Percentiles rank a stretch among this genome's conserved stretches.
Conservation (phyloP, 352 stramenopile genomes). For the Globisporangium iwayamae region DNA sequence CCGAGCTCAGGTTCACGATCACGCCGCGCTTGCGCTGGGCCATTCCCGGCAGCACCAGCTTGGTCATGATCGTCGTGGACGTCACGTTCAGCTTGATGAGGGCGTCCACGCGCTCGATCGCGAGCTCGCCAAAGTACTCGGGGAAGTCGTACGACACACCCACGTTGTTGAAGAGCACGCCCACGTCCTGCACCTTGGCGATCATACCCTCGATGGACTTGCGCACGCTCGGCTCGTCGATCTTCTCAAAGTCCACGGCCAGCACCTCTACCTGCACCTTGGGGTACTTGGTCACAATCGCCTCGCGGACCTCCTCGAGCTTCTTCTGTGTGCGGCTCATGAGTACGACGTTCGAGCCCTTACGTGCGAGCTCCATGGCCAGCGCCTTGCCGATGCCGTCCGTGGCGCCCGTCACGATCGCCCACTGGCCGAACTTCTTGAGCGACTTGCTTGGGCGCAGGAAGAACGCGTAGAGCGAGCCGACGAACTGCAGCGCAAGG, state of each 20-base stretch:
- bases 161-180: slow-evolving; percentile 99
- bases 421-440: slow-evolving; percentile 96
- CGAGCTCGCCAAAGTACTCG: slow-evolving; percentile 97
- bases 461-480: slow-evolving; percentile 83
- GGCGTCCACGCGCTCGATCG: slow-evolving; percentile 89
- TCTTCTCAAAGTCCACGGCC: slow-evolving; percentile 94
- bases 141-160: slow-evolving; percentile 98
- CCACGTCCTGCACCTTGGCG: slow-evolving; percentile 89
- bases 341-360: slow-evolving; percentile 96
- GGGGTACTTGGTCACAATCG: slow-evolving; percentile 93
- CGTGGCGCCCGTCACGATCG: slow-evolving; percentile 96
- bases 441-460: slow-evolving; percentile 92
- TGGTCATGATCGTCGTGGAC: slow-evolving; percentile 76
- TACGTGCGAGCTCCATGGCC: slow-evolving; percentile 94
- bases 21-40: slow-evolving; percentile 90
- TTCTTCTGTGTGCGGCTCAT: slow-evolving; percentile 97
- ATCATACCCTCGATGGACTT: slow-evolving; percentile 47
- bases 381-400: slow-evolving; percentile 91
- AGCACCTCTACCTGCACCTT: slow-evolving; percentile 83
- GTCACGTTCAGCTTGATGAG: slow-evolving; percentile 90
- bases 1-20: slow-evolving; percentile 98
- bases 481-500: slow-evolving; percentile 46
- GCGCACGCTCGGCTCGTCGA: slow-evolving; percentile 73
- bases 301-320: slow-evolving; percentile 90
- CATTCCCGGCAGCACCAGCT: slow-evolving; percentile 93